Evolutionary conservation across 768 basidiomycete species (phyloP), one percentile per base, ranked within the genome.

Genomic region (Hericium erinaceus): DNA sequence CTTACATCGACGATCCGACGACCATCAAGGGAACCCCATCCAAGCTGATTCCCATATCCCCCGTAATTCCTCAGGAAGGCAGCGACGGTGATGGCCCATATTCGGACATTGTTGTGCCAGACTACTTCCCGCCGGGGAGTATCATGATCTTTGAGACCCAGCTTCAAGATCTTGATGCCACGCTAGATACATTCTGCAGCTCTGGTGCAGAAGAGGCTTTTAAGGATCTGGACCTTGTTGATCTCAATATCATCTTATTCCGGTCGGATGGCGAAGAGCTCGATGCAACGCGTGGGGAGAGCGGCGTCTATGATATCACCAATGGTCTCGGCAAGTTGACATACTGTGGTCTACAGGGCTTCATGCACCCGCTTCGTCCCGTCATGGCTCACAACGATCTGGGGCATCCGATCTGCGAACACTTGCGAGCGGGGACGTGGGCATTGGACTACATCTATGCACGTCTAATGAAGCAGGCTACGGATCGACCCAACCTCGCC

Each of bases 341-440:
- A 11, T 99, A 98, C 70, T 98, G 95, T 65, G 97, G 97, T 16
- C 70, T 98, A 53, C 92, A 98, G 66, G 97, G 97, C 1, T 99
- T 95, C 93, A 98, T 99, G 93, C 81, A 86, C 63, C 85, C 85
- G 0, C 74, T 98, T 56, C 79, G 83, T 40, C 82, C 83, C 63
- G 83, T 98, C 68, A 94, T 94, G 83, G 77, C 78, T 62, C 80
- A 84, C 66, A 98, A 98, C 69, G 94, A 99, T 68, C 79, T 98
- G 3, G 97, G 97, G 0, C 94, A 98, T 69, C 80, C 92, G 1
- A 76, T 99, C 4, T 95, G 92, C 64, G 85, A 75, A 3, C 92
- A 98, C 71, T 70, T 98, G 57, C 80, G 97, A 58, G 79, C 87
- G 28, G 97, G 97, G 7, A 78, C 78, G 15, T 98, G 97, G 97